A percentile compares a stretch with the other conserved stretches of the same genome.
These are phyloP conservation scores for Rhododendron henanense DNA, from an alignment of 148 eudicot genomes.

Conservation along the genomic window DNA sequence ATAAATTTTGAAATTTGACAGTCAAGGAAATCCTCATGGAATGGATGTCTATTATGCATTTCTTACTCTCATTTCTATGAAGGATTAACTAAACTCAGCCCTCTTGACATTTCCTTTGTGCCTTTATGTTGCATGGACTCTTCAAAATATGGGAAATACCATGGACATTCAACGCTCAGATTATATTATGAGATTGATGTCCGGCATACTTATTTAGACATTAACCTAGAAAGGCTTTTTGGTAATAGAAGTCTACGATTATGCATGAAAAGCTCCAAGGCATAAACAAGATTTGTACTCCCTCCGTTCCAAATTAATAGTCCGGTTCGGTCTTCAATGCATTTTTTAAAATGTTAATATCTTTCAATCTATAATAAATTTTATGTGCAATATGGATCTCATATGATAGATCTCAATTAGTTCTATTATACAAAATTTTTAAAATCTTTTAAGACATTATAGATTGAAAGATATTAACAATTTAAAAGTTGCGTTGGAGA, in stretches of 20 bases:
- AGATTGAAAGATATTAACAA: no score
- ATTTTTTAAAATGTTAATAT: no score
- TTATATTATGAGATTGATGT: background rate
- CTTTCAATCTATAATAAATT: no score
- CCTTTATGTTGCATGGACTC: background rate
- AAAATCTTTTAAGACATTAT: no score
- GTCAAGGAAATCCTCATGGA: background rate
- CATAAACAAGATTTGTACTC: background rate
- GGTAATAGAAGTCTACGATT: background rate
- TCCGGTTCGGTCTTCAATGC: no score
- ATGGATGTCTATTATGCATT: background rate
- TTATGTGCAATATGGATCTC: no score
- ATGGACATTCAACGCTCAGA: background rate
- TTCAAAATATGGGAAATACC: background rate
- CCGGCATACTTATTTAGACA: background rate
- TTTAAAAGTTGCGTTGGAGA: no score
- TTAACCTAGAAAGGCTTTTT: background rate
- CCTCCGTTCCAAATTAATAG: no score
- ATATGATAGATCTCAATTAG: no score
- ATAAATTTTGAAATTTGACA: background rate
- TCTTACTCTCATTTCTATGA: background rate
- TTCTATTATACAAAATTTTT: no score
- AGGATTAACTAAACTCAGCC: background rate
- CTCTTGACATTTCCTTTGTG: background rate
- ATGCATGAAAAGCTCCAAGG: background rate